phyloP scores from a whole-genome alignment of 176 grass and related monocot species.

The Triticum turgidum region DNA sequence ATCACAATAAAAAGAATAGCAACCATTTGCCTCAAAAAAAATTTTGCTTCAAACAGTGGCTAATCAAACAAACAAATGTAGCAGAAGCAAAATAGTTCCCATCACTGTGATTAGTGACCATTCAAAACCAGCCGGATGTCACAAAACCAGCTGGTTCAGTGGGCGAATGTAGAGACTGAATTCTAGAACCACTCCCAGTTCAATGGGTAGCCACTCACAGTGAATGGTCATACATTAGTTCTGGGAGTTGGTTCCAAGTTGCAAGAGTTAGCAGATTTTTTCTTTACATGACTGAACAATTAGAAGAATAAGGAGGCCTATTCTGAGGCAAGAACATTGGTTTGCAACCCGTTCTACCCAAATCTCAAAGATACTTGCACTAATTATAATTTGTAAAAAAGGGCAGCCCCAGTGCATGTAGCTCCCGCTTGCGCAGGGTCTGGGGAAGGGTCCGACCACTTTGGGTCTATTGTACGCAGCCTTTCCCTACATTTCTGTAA shows the following conservation, averaged over 20 bases:
- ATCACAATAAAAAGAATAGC: neutral
- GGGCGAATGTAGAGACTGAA: neutral
- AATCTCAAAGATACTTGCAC: neutral
- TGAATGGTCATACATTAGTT: neutral
- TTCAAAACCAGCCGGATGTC: neutral
- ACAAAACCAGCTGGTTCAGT: neutral
- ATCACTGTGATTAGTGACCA: neutral
- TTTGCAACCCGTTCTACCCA: neutral
- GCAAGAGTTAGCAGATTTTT: no score
- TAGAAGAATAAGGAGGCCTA: neutral
- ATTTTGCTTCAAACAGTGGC: neutral
- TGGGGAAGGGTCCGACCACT: no score
- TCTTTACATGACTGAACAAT: neutral
- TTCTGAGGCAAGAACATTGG: neutral
- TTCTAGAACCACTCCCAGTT: neutral
- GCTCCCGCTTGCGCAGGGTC: no score
- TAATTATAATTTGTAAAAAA: neutral
- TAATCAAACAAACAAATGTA: neutral
- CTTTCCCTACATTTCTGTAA: no score
- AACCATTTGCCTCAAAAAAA: constrained; percentile 12
- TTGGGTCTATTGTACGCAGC: no score
- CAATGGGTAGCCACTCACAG: neutral
- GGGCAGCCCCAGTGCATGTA: no score
- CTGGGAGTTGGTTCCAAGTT: neutral
- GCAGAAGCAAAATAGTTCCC: neutral